These are phyloP conservation scores for Dendrocalamus sinicus DNA, from an alignment of 176 grass and related monocot genomes.

Conservation along the genomic window DNA sequence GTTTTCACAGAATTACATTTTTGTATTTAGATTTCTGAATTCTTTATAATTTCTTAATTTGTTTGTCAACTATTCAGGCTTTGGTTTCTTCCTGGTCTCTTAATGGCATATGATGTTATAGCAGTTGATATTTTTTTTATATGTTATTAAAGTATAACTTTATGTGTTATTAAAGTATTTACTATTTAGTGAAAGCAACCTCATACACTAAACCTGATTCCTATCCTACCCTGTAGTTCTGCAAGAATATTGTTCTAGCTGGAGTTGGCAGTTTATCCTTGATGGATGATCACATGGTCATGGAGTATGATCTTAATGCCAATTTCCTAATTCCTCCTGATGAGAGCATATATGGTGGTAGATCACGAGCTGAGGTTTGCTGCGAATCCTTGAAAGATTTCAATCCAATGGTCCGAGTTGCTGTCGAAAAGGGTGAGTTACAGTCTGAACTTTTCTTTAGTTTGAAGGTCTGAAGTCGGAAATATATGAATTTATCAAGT, in stretches of 20 bases:
- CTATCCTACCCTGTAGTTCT: conserved; percentile 63
- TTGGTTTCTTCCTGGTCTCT: background rate
- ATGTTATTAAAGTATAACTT: background rate
- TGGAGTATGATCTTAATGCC: conserved; percentile 64
- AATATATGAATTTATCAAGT: background rate
- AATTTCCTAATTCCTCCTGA: conserved; percentile 89
- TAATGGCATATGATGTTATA: background rate
- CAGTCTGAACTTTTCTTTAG: conserved; percentile 13
- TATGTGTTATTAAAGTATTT: background rate
- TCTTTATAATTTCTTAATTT: conserved; percentile 2
- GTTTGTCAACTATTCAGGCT: background rate
- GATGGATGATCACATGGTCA: conserved; percentile 82
- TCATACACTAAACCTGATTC: conserved; percentile 13
- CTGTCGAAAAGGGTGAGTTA: conserved; percentile 62
- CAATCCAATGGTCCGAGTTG: conserved; percentile 92
- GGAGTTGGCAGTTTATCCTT: conserved; percentile 94
- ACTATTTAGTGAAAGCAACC: conserved; percentile 21
- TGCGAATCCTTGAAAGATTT: conserved; percentile 80
- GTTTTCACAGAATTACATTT: background rate
- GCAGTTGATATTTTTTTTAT: background rate
- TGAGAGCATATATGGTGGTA: conserved; percentile 62
- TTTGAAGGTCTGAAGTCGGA: conserved; percentile 11
- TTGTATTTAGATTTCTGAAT: background rate
- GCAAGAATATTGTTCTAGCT: conserved; percentile 99
- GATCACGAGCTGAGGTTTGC: conserved; percentile 75